Evolutionary conservation across 164 flowering plant species (phyloP).

Genomic region (Saururus chinensis): DNA sequence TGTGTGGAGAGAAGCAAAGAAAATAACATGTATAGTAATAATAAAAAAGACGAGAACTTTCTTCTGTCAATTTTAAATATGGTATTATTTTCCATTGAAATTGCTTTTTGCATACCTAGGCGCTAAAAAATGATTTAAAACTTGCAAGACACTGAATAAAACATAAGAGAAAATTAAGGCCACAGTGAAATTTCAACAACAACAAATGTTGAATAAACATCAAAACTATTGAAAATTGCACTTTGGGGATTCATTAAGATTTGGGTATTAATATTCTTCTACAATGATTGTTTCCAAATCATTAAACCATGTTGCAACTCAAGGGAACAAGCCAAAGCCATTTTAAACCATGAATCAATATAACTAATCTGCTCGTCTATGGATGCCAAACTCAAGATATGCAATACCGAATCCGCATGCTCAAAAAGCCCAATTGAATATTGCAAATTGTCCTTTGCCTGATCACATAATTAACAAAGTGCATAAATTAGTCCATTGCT

Average conservation of each 20-base stretch:
- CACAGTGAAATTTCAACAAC: background rate
- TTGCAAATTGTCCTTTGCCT: conserved; percentile 61
- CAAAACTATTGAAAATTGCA: conserved; percentile 5
- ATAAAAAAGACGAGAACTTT: too few species aligned
- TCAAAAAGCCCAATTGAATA: conserved; percentile 46
- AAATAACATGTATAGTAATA: too few species aligned
- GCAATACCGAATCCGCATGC: conserved; percentile 38
- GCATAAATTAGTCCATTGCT: background rate
- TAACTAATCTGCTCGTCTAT: conserved; percentile 43
- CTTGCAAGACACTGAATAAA: too few species aligned
- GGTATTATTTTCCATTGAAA: too few species aligned
- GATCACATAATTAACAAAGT: background rate
- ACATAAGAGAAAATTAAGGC: background rate
- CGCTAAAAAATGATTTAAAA: too few species aligned
- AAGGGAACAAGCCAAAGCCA: conserved; percentile 53
- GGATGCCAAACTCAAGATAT: conserved; percentile 43
- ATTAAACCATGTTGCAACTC: conserved; percentile 67
- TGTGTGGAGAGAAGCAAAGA: too few species aligned
- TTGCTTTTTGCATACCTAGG: too few species aligned
- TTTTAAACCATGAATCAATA: conserved; percentile 53
- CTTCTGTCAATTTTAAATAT: too few species aligned
- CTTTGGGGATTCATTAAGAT: conserved; percentile 55
- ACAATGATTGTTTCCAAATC: conserved; percentile 54
- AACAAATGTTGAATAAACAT: too few species aligned
- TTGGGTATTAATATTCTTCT: conserved; percentile 30